Evolutionary conservation across 805 yeast genomes (phyloP).

Genomic region (Wickerhamiella brachini): DNA sequence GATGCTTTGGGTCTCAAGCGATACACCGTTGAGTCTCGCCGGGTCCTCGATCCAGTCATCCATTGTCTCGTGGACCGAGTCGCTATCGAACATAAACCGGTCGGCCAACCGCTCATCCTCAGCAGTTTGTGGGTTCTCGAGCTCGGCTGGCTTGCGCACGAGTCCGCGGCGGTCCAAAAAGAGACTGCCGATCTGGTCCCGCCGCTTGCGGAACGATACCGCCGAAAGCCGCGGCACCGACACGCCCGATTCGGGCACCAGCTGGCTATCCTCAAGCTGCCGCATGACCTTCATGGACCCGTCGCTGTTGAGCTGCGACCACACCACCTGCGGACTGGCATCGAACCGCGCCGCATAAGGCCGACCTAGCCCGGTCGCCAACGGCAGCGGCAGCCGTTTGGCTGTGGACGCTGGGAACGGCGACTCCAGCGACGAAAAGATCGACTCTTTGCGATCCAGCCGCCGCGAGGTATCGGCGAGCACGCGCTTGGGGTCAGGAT

Average conservation of each 20-base stretch:
- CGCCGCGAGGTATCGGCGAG: conserved; percentile 1
- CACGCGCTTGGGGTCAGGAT: conserved; percentile 27
- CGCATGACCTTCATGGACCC: conserved; percentile 10
- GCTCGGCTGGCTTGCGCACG: conserved; percentile 20
- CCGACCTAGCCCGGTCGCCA: conserved; percentile 19
- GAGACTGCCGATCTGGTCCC: conserved; percentile 54
- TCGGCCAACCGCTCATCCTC: conserved; percentile 34
- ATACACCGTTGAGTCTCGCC: conserved; percentile 64
- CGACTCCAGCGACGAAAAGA: conserved; percentile 62
- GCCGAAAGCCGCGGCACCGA: conserved; percentile 18
- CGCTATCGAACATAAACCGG: conserved; percentile 56
- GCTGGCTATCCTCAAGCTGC: conserved; percentile 3
- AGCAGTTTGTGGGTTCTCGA: conserved; percentile 14
- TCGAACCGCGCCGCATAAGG: conserved; percentile 18
- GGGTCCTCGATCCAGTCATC: conserved; percentile 64
- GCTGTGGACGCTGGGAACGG: conserved; percentile 32
- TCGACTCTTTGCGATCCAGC: conserved; percentile 46
- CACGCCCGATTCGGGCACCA: conserved; percentile 8
- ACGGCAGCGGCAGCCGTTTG: conserved; percentile 16
- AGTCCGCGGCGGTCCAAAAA: conserved; percentile 66
- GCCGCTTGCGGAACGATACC: conserved; percentile 48
- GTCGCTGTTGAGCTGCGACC: conserved; percentile 6
- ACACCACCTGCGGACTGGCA: conserved; percentile 15
- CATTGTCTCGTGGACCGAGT: conserved; percentile 27
- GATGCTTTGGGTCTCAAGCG: conserved; percentile 76